Base-by-base conservation (phyloP, 2,329 filamentous ascomycete species). In the Blastomyces gilchristii region DNA sequence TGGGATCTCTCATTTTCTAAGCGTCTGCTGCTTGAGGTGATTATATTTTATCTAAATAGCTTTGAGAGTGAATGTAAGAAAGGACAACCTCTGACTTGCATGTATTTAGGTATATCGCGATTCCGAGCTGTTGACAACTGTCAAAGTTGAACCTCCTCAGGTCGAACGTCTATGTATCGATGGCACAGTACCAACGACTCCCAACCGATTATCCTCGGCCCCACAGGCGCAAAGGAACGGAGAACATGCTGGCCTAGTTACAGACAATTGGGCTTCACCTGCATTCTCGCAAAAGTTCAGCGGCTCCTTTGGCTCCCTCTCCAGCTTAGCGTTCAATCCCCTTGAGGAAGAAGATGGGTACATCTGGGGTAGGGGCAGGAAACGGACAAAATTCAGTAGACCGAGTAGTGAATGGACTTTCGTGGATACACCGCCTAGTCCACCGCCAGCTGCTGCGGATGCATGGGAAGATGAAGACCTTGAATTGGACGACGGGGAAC, bases 251-350 rank as follows among this genome's bases (percentile, higher is more conserved):
- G 39, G 53, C 18, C 37, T 39, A 43, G 18, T 77, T 56, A 78
- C 77, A 54, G 76, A 80, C 22, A 83, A 87, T 67, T 94, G 86
- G 77, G 80, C 83, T 4, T 95, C 91, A 2, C 91, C 91, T 0
- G 89, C 90, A 0, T 96, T 95, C 68, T 76, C 90, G 25, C 92
- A 89, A 72, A 82, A 87, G 61, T 82, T 84, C 16, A 81, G 88
- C 62, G 77, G 88, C 3, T 91, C 88, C 0, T 87, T 87, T 63
- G 87, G 87, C 1, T 84, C 85, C 0, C 75, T 88, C 0, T 84
- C 87, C 60, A 84, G 88, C 66, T 81, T 81, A 4, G 81, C 81
- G 1, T 82, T 85, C 66, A 86, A 91, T 68, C 83, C 86, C 3
- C 87, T 93, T 60, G 73, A 71, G 16, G 86, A 90, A 64, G 88